A percentile compares a stretch with the other conserved stretches of the same genome.
phyloP scores from a whole-genome alignment of 768 basidiomycete species.

The Suillus subaureus region DNA sequence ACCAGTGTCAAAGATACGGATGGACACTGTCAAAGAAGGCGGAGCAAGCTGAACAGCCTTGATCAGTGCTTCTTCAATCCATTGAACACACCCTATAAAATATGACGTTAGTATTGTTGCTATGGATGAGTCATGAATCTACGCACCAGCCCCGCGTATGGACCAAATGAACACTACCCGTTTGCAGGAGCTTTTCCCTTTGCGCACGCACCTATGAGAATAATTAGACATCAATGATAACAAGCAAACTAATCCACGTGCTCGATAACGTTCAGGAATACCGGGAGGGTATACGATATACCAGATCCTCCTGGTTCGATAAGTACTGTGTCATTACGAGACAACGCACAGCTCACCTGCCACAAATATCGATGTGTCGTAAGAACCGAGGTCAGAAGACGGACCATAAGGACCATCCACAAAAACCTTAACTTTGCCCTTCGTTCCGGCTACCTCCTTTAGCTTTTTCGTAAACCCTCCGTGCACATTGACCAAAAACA shows the following conservation, averaged over 20 bases:
- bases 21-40: conserved; percentile 33
- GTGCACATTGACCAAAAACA: conserved; percentile 53
- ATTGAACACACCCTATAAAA: conserved; percentile 39
- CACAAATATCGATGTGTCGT: conserved; percentile 42
- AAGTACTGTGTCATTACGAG: background rate
- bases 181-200: conserved; percentile 22
- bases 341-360: conserved; percentile 35
- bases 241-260: conserved; percentile 21
- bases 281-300: conserved; percentile 47
- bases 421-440: conserved; percentile 40
- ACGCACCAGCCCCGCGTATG: conserved; percentile 48
- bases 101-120: background rate
- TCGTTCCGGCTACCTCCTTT: conserved; percentile 27
- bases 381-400: conserved; percentile 38
- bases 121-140: background rate
- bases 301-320: conserved; percentile 48
- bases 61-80: conserved; percentile 46
- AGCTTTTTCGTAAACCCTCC: conserved; percentile 56
- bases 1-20: conserved; percentile 47
- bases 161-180: conserved; percentile 56
- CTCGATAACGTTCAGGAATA: conserved; percentile 46
- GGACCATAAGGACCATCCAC: conserved; percentile 50
- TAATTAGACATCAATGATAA: background rate
- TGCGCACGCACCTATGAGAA: conserved; percentile 23
- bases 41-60: conserved; percentile 34